Evolutionary conservation across 768 basidiomycete genomes (phyloP).

Genomic region (Termitomyces titanicus): DNA sequence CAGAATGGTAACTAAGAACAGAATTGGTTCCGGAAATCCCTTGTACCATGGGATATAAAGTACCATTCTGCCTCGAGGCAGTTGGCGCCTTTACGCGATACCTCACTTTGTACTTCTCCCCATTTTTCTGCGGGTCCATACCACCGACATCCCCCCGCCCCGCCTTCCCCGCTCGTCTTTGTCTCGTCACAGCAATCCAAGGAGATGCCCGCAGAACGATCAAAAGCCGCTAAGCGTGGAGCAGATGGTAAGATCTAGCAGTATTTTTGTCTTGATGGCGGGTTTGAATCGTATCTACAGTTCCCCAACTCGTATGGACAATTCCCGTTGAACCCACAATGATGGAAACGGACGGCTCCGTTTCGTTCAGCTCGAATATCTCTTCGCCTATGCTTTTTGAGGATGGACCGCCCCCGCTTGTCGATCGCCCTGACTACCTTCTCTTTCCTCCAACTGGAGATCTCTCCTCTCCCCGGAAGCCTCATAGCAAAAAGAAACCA

Average conservation of each 20-base stretch:
- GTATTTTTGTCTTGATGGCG: background rate
- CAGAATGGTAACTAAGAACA: constrained; percentile 16
- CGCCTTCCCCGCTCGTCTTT: constrained; percentile 4
- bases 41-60: constrained; percentile 21
- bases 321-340: constrained; percentile 34
- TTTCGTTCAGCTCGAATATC: constrained; percentile 53
- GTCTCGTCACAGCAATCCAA: constrained; percentile 6
- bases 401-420: constrained; percentile 38
- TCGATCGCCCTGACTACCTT: constrained; percentile 37
- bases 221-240: constrained; percentile 32
- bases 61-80: constrained; percentile 18
- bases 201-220: constrained; percentile 47
- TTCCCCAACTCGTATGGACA: constrained; percentile 44
- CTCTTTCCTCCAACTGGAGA: constrained; percentile 55
- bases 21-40: constrained; percentile 14
- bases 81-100: constrained; percentile 19
- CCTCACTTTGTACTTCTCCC: constrained; percentile 16
- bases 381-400: constrained; percentile 57
- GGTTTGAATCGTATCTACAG: constrained; percentile 21
- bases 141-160: constrained; percentile 10
- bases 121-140: constrained; percentile 16
- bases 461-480: constrained; percentile 34
- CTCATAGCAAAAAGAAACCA: constrained; percentile 67
- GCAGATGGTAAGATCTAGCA: constrained; percentile 30
- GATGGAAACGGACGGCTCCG: constrained; percentile 19